A percentile compares a stretch with the other conserved stretches of the same genome.
Evolutionary conservation across 352 stramenopile species (phyloP).

Genomic region (Globisporangium mamillatum): DNA sequence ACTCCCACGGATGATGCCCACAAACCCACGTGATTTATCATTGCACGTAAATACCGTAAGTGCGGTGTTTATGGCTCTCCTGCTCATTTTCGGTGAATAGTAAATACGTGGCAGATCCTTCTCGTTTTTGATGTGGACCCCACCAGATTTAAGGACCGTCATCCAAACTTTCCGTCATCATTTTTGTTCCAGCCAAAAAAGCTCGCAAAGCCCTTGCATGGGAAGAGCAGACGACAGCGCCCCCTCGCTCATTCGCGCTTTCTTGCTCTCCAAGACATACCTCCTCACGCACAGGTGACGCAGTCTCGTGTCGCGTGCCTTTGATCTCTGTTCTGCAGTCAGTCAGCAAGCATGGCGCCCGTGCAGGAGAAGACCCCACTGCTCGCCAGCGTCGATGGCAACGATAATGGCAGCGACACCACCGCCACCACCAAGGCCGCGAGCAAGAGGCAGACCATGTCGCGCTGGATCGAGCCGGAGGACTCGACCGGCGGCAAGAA

Average conservation of each 20-base stretch:
- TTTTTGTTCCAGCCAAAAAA: not conserved
- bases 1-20: not conserved
- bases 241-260: not conserved
- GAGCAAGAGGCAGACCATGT: slow-evolving; percentile 21
- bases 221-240: no score
- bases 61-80: no score
- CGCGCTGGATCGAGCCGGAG: slow-evolving; percentile 19
- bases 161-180: not conserved
- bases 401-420: not conserved
- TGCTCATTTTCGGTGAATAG: not conserved
- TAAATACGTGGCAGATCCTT: not conserved
- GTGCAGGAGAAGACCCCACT: slow-evolving; percentile 17
- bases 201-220: no score
- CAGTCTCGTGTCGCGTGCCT: not conserved
- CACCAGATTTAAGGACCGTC: not conserved
- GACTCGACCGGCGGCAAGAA: slow-evolving; percentile 14
- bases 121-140: not conserved
- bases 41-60: no score
- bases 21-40: not conserved
- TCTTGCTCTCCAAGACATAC: not conserved
- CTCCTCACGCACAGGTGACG: no score
- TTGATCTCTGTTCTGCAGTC: not conserved
- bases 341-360: slow-evolving; percentile 3
- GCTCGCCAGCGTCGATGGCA: slow-evolving; percentile 3
- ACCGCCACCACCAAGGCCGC: not conserved